Evolutionary conservation across 768 basidiomycete genomes (phyloP), one percentile per base, ranked within the genome.

Genomic region (Rossbeevera mucosa): DNA sequence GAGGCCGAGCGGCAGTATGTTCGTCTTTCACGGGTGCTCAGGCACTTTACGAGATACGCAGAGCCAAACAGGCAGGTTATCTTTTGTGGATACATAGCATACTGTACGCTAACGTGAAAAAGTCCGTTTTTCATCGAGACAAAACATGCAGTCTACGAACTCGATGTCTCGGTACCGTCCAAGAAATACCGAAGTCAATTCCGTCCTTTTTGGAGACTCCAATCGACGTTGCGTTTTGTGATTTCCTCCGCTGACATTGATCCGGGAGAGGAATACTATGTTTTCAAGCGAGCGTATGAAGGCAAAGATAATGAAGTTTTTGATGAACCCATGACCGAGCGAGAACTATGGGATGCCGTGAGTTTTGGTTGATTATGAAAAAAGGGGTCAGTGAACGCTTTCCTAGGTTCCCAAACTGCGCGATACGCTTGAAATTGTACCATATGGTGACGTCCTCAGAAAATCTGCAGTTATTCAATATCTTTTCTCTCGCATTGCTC

Each of bases 41-140:
- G 74, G 13, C 82, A 68, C 59, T 70, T 70, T 1, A 69, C 86
- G 14, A 79, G 85, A 58, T 86, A 80, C 57, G 68, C 69, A 7
- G 69, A 74, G 31, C 60, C 62, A 24, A 64, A 77, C 42, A 78
- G 78, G 87, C 87, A 59, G 52, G 84, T 67, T 22, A 16, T 26
- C 57, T 26, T 28, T 44, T 47, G 45, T 1, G 58, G 38, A 43
- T 30, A n/a, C 50, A 11, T 9, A 11, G 4, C 49, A 25, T 53
- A 30, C 13, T 45, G 26, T 48, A 24, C 14, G 7, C 50, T 49
- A 33, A 48, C 20, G 28, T 42, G 48, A 44, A 20, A 29, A 56
- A 89, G 88, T 16, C 79, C 84, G 1, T 66, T 88, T 9, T 87
- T 74, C 52, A 72, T 91, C 21, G 81, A 88, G 57, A 88, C 88